Evolutionary conservation across 1,284 basidiomycete genomes (phyloP), one percentile per base, ranked within the genome.

Genomic region (Ceratobasidium sp.): DNA sequence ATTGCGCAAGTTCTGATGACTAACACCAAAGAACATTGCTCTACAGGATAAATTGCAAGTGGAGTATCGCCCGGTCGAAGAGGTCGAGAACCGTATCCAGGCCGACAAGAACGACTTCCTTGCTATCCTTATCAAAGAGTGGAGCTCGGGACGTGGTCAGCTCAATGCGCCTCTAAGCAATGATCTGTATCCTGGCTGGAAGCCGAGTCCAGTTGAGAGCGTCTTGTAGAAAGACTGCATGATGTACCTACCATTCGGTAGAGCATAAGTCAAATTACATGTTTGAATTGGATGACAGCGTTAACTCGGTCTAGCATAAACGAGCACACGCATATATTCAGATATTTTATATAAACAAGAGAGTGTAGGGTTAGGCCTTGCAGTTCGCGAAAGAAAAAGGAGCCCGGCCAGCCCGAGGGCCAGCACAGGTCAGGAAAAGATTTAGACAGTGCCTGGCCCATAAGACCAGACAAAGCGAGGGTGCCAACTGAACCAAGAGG

Each of bases 341-440:
- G n/a, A 6, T 38, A 26, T 33, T 9, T 17, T 48, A n/a, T 26
- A n/a, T 9, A 40, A 42, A n/a, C 42, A n/a, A 28, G 20, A 40
- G 10, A 68, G 28, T 56, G 5, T 68, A 68, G 66, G 66, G 66
- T 68, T 68, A 68, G 66, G 66, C 66, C 66, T 42, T 23, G 48
- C 15, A 52, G 50, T 1, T 10, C 23, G 42, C 15, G 23, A 56
- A 68, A 68, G 44, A 64, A 62, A 26, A 44, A 40, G 44, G 73
- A 75, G 73, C 73, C 73, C 62, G 62, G 50, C 73, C 73, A 66
- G 73, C 73, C 73, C 73, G 62, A 75, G 62, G 73, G 73, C 73
- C 62, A 57, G 62, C 62, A 52, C 62, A 75, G 52, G 62, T 56
- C 62, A 23, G 73, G 73, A 66, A 75, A 75, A 75, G 61, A 75